Conservation (phyloP, 805 yeast species). For the Lachancea cidri region DNA sequence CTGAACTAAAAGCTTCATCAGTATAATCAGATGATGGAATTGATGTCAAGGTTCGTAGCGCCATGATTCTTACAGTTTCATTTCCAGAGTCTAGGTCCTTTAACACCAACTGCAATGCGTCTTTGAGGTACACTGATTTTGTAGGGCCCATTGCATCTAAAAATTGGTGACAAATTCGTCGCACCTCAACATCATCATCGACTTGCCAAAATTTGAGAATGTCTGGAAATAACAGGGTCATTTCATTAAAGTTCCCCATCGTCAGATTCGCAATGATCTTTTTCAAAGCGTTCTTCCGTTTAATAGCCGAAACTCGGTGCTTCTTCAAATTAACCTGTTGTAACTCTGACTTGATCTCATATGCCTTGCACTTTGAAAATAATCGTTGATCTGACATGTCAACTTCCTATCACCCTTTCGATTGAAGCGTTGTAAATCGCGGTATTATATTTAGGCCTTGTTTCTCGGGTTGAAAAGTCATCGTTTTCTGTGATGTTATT, state of each 20-base stretch:
- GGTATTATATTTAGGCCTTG: background rate
- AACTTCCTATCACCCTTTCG: too few relatives aligned
- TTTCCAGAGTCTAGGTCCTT: conserved; percentile 45
- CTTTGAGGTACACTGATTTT: conserved; percentile 50
- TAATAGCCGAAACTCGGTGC: conserved; percentile 32
- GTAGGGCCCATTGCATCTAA: conserved; percentile 54
- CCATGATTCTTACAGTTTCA: conserved; percentile 52
- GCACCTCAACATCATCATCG: conserved; percentile 61
- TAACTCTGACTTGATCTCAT: conserved; percentile 25
- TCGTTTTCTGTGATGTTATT: background rate
- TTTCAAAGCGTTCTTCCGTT: conserved; percentile 49
- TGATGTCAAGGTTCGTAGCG: conserved; percentile 58
- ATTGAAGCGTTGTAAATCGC: background rate
- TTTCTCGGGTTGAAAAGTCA: background rate
- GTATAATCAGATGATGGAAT: conserved; percentile 51
- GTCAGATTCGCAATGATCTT: conserved; percentile 80
- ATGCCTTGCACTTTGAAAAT: conserved; percentile 30
- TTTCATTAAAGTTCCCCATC: conserved; percentile 66
- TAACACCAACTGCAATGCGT: conserved; percentile 50
- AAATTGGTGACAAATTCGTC: conserved; percentile 66
- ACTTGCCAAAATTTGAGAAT: conserved; percentile 47
- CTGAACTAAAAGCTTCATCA: conserved; percentile 36
- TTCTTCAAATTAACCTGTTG: conserved; percentile 38
- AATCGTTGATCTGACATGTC: conserved; percentile 29
- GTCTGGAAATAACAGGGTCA: conserved; percentile 62